Percentiles rank a stretch among this genome's conserved stretches.
Evolutionary conservation across 2,329 filamentous ascomycete species (phyloP).

Genomic region (Lachnellula cervina): DNA sequence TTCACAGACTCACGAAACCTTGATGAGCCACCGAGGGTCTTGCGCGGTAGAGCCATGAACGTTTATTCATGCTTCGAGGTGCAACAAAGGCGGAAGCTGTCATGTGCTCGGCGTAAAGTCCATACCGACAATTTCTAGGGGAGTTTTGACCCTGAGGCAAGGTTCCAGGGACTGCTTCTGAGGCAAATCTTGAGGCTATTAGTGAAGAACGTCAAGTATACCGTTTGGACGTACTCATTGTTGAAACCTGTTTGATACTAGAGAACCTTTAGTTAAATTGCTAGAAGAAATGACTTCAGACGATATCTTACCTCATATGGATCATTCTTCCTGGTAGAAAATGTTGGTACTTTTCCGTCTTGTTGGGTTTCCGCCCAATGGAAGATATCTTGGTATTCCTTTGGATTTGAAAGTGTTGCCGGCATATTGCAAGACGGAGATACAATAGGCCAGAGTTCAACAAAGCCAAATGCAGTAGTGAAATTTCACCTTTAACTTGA

Average conservation of each 20-base stretch:
- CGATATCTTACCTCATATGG: constrained; percentile 43
- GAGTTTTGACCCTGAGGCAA: constrained; percentile 39
- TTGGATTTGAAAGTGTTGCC: neutral
- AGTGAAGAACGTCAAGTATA: neutral
- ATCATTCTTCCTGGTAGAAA: constrained; percentile 48
- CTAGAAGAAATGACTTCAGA: constrained; percentile 4
- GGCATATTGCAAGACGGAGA: too few species aligned
- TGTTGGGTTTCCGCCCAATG: constrained; percentile 59
- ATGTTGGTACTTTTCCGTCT: constrained; percentile 50
- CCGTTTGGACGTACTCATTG: constrained; percentile 28
- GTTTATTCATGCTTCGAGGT: constrained; percentile 35
- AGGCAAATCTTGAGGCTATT: constrained; percentile 31
- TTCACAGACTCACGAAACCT: constrained; percentile 11
- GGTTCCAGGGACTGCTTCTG: constrained; percentile 39
- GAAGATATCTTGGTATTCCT: constrained; percentile 47
- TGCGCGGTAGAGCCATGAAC: constrained; percentile 39
- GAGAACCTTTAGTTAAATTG: constrained; percentile 6
- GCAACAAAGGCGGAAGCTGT: constrained; percentile 42
- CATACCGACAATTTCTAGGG: constrained; percentile 38
- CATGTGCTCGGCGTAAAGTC: constrained; percentile 42
- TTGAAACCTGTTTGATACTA: constrained; percentile 54
- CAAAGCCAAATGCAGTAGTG: too few species aligned
- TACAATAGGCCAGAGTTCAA: too few species aligned
- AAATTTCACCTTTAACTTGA: too few species aligned
- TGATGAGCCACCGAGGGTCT: constrained; percentile 40